Base-by-base conservation (phyloP, 169 alveolate genomes). In the Cryptosporidium sp. region DNA sequence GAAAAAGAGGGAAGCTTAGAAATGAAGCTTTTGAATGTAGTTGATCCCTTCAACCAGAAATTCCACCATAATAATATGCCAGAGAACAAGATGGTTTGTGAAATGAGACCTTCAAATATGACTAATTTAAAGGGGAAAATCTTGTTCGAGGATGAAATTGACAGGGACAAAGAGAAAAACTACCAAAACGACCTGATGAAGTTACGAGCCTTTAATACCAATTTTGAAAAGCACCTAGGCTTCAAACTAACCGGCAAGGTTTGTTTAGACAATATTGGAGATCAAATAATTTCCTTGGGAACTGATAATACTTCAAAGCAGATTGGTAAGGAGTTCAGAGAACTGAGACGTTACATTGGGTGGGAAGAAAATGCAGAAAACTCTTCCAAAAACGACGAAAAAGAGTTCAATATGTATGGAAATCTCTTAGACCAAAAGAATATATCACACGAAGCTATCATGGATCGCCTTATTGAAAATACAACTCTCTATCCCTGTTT, bases 401-500 rank as follows among this genome's bases (percentile, higher is more conserved):
- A 35, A 21, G 89, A 80, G 35, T 37, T n/a, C n/a, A 48, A 62
- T 43, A 80, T 80, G 0, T 62, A 59, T n/a, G 75, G 75, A 43
- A 23, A 80, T 61, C 43, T 70, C 6, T 26, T 43, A 0, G 74
- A 80, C 10, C 50, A 80, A 6, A 80, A 65, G 0, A 26, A 31
- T 6, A 62, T 14, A 9, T 41, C 62, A 7, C 45, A 61, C 23
- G 75, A 61, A 62, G 55, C 80, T 4, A 8, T 80, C 5, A 33
- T 80, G 4, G 52, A 62, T 18, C 73, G 89, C n/a, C 55, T 80
- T 4, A 80, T 80, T 41, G 80, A 80, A 37, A 80, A 80, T 62
- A 80, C 89, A 4, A 80, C 89, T 39, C 31, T 59, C 1, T 80
- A 80, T 62, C 89, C 89, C 5, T 80, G 89, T 65, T 80, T 80